phyloP scores from a whole-genome alignment of 495 filamentous ascomycete species.

The Penicillium desertorum region DNA sequence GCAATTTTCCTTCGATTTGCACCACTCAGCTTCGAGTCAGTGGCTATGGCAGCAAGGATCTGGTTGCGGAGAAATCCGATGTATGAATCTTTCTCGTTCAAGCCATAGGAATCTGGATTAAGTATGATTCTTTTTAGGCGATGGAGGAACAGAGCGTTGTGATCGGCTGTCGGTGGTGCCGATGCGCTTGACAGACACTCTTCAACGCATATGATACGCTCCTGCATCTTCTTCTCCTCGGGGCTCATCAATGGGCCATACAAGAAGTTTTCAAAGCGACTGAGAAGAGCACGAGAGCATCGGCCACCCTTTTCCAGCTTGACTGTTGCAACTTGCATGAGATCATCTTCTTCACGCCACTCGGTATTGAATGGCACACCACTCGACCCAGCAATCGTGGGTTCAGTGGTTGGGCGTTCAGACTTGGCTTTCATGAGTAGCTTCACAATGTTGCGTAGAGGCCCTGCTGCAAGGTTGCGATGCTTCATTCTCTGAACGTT shows the following conservation, averaged over 20 bases:
- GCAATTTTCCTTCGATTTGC: neutral
- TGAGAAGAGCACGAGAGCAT: constrained; percentile 2
- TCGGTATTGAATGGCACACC: neutral
- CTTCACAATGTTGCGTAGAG: neutral
- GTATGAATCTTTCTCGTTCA: neutral
- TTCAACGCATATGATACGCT: constrained; percentile 1
- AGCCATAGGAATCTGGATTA: neutral
- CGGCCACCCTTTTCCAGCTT: neutral
- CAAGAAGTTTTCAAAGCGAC: constrained; percentile 1
- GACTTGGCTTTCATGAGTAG: neutral
- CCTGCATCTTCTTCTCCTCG: constrained; percentile 1
- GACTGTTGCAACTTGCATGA: neutral
- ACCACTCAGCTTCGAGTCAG: neutral
- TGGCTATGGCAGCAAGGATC: neutral
- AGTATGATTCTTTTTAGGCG: neutral
- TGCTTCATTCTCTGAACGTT: constrained; percentile 4
- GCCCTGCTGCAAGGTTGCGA: neutral
- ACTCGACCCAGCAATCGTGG: neutral
- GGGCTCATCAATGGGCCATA: constrained; percentile 6
- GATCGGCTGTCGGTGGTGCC: neutral
- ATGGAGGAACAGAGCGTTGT: neutral
- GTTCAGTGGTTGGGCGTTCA: neutral
- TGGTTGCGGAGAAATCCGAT: neutral
- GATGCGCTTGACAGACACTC: neutral
- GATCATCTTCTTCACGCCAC: constrained; percentile 7